Base-by-base conservation (phyloP, 2,329 filamentous ascomycete genomes). In the Xylaria sp. region DNA sequence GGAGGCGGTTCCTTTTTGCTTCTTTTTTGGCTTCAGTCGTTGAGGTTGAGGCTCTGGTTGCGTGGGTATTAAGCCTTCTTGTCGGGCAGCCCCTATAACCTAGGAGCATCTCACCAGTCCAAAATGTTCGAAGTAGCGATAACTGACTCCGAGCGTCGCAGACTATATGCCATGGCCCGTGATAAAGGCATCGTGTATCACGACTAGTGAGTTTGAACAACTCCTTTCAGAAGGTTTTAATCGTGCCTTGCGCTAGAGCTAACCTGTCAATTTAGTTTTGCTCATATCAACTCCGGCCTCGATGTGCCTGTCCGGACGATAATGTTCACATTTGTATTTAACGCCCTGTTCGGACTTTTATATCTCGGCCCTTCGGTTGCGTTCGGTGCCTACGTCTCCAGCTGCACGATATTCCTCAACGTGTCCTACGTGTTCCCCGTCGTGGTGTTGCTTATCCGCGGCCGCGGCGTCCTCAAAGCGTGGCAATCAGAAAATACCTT, bases 341-440 rank as follows among this genome's bases (percentile, higher is more conserved):
- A 85, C 68, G 77, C 82, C 25, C 71, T 82, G 15, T 84, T 85
- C 52, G 84, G 83, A 1, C 78, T 85, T 1, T 76, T 86, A 4
- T 85, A 84, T 65, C 78, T 84, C 0, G 83, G 83, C 0, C 83
- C 82, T 0, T 79, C 79, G 15, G 83, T 84, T 12, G 83, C 84
- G 0, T 86, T 85, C 58, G 82, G 81, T 61, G 83, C 84, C 7
- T 84, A 84, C 67, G 79, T 83, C 0, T 81, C 83, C 3, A 82
- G 80, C 25, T 82, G 80, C 71, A 84, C 83, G 15, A 80, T 85
- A 13, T 81, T 85, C 54, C 78, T 85, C 1, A 84, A 84, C 66
- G 75, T 85, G 0, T 84, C 83, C 0, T 85, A 84, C 39, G 82
- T 79, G 7, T 76, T 83, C 9, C 84, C 83, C 1, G 77, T 84